Percentiles rank a stretch among this genome's conserved stretches.
Conservation (phyloP, 345 rosid genomes). For the Acer yangbiense region DNA sequence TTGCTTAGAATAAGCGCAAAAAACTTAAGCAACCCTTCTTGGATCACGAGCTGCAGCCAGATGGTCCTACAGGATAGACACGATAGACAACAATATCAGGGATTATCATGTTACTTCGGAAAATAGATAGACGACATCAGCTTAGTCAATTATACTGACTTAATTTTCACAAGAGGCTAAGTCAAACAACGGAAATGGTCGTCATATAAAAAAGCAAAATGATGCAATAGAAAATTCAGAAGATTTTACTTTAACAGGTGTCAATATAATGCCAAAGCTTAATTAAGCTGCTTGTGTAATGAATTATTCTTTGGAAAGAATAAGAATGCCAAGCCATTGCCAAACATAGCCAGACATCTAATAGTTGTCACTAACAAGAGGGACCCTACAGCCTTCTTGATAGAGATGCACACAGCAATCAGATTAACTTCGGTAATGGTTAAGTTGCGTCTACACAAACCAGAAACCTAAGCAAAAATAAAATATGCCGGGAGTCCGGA, state of each 20-base stretch:
- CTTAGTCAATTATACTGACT: neutral
- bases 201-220: neutral
- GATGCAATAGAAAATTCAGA: neutral
- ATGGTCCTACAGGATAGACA: slow-evolving; percentile 65
- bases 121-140: neutral
- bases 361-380: neutral
- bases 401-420: neutral
- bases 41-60: slow-evolving; percentile 77
- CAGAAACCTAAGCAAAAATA: too few relatives aligned
- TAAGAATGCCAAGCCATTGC: neutral
- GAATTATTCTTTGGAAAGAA: neutral
- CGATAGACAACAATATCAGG: slow-evolving; percentile 11
- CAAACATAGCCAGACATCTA: neutral
- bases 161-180: neutral
- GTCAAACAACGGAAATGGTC: neutral
- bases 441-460: too few relatives aligned
- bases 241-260: neutral
- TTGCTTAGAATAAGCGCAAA: neutral
- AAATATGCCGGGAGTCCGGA: neutral
- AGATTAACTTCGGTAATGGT: too few relatives aligned
- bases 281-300: neutral
- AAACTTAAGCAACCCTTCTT: slow-evolving; percentile 52
- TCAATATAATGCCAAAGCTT: neutral
- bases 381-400: neutral
- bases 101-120: neutral